Base-by-base conservation (phyloP, 768 basidiomycete genomes). In the Rickenella mellea region DNA sequence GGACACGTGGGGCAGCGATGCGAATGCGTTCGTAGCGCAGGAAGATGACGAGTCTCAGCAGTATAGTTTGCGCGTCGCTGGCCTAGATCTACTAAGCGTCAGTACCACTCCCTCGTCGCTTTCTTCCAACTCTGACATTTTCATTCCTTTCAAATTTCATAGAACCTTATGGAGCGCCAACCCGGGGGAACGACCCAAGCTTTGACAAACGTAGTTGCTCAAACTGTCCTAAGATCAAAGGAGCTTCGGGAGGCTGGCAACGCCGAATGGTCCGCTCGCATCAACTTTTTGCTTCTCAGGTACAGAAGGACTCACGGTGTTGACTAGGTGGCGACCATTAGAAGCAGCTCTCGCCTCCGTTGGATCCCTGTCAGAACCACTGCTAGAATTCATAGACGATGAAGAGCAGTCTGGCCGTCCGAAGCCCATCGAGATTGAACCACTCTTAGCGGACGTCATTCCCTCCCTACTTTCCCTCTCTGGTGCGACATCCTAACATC, bases 261-360 rank as follows among this genome's bases (percentile, higher is more conserved):
- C 22, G 53, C 60, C 7, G 76, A 80, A 44, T 93, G 91, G 90
- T 76, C 49, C 51, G 70, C 61, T 21, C 9, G n/a, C 22, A 19
- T 9, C 8, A 17, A 17, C 9, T 31, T 44, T 32, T 19, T 14
- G 30, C n/a, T n/a, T n/a, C n/a, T n/a, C n/a, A n/a, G n/a, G n/a
- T n/a, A n/a, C n/a, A n/a, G n/a, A n/a, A n/a, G n/a, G n/a, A n/a
- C n/a, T n/a, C n/a, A n/a, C n/a, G n/a, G n/a, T n/a, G n/a, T n/a
- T n/a, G n/a, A n/a, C n/a, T 38, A 90, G 89, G 90, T 99, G 96
- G 96, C 80, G 87, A 54, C 76, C 81, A 10, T 69, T 97, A 40
- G 94, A 99, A 65, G 83, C 89, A 2, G 75, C 75, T 6, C 70
- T 97, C 4, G 86, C 88, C 6, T 76, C 80, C 2, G 63, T 93